These are phyloP conservation scores for Pseudogymnoascus sp. DNA, from an alignment of 2,329 filamentous ascomycete genomes.

Conservation along the genomic window DNA sequence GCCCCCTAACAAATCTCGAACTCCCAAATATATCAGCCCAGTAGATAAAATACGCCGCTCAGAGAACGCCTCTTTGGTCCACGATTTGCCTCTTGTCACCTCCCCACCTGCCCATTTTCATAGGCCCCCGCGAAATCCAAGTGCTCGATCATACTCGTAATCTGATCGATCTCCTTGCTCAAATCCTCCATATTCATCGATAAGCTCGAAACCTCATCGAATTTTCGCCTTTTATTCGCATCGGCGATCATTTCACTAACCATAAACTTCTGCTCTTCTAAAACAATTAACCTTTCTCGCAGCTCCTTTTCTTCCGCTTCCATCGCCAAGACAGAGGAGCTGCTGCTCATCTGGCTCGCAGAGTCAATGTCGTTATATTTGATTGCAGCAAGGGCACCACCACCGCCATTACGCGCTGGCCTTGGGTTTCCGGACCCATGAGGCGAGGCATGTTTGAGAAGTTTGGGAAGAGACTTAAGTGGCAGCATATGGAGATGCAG, in stretches of 20 bases:
- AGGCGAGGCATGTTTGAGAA: constrained; percentile 56
- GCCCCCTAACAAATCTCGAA: not conserved
- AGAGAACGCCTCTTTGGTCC: not conserved
- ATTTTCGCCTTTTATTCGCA: constrained; percentile 58
- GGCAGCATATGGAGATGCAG: constrained; percentile 70
- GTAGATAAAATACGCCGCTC: not conserved
- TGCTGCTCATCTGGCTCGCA: constrained; percentile 45
- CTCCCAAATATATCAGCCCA: constrained; percentile 2
- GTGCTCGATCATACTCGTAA: constrained; percentile 50
- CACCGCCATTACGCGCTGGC: constrained; percentile 15
- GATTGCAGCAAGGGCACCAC: constrained; percentile 47
- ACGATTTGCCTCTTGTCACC: not conserved
- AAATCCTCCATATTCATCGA: constrained; percentile 59
- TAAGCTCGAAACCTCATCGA: constrained; percentile 61
- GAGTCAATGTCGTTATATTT: constrained; percentile 48
- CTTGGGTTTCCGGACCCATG: constrained; percentile 31
- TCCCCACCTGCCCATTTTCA: constrained; percentile 11
- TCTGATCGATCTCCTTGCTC: constrained; percentile 55
- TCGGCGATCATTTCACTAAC: constrained; percentile 64
- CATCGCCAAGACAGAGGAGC: constrained; percentile 53
- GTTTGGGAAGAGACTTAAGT: constrained; percentile 51
- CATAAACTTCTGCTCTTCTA: constrained; percentile 68
- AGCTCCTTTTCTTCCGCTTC: constrained; percentile 65
- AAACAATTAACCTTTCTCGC: constrained; percentile 57
- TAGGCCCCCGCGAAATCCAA: constrained; percentile 39